Base-by-base conservation (phyloP, 495 filamentous ascomycete genomes). In the Neurospora sp. region DNA sequence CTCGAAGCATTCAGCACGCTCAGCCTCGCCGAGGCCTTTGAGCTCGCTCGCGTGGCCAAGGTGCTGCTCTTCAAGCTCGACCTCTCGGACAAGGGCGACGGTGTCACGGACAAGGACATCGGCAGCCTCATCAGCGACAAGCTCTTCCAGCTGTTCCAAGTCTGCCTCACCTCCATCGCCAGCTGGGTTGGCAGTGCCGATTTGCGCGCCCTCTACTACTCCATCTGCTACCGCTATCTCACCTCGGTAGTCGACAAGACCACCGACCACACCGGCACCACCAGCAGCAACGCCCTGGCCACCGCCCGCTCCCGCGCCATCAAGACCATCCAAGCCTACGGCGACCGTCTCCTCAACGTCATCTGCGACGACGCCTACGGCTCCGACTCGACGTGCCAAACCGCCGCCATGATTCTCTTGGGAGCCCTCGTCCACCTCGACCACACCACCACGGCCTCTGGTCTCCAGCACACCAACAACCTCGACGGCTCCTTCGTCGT, bases 281-380 rank as follows among this genome's bases (percentile, higher is more conserved):
- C 37, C 10, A 41, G 46, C 39, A 71, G 59, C 70, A 69, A 73
- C 27, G 77, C 76, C 37, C 77, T 78, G n/a, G 77, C 78, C 37
- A 83, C 85, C 7, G 84, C 86, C n/a, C 80, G 84, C 61, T 85
- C 87, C 66, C 90, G 93, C 74, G 92, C 88, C 48, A 88, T 91
- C 70, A 91, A 90, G 73, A 89, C 91, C 3, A 87, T 98, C 76
- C 94, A 91, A 75, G 81, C 88, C 20, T 87, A 91, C 41, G 94
- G 96, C 70, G 90, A 93, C 74, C 87, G 89, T 71, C 84, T 97
- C 9, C 86, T 98, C 69, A 93, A 96, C 77, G 89, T 92, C 16
- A 86, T 97, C 72, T 98, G 94, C 79, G 95, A 98, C 79, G 96
- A 99, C 84, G 96, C 94, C 70, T 93, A 94, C 80, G 89, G 89